phyloP scores from a whole-genome alignment of 257 asterid genomes.

The Lycium ferocissimum region DNA sequence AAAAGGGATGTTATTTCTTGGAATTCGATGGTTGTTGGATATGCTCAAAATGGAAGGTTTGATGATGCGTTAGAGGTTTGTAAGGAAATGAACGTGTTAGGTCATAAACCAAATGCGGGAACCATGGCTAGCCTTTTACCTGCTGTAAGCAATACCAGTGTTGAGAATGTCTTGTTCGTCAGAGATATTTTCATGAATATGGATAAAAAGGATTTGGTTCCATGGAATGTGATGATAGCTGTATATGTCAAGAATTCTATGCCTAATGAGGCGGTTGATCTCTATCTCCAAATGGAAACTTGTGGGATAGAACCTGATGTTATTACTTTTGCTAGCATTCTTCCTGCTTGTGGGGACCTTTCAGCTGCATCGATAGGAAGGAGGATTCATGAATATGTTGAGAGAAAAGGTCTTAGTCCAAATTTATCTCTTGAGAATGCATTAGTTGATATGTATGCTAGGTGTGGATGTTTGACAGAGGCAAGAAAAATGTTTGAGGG shows the following conservation, averaged over 20 bases:
- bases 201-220: conserved; percentile 56
- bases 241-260: conserved; percentile 67
- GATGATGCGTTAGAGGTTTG: conserved; percentile 77
- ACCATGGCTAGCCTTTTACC: conserved; percentile 95
- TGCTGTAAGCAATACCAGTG: conserved; percentile 67
- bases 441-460: conserved; percentile 89
- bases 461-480: conserved; percentile 80
- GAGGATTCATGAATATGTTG: conserved; percentile 58
- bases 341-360: conserved; percentile 94
- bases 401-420: conserved; percentile 55
- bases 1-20: conserved; percentile 75
- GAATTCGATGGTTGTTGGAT: conserved; percentile 85
- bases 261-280: conserved; percentile 71
- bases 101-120: conserved; percentile 68
- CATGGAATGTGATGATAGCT: conserved; percentile 94
- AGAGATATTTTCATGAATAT: conserved; percentile 65
- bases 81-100: conserved; percentile 65
- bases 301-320: conserved; percentile 60
- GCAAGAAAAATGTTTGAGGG: conserved; percentile 81
- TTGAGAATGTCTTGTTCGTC: conserved; percentile 66
- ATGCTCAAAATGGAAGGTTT: conserved; percentile 69
- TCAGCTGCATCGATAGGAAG: conserved; percentile 72
- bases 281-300: conserved; percentile 68
- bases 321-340: conserved; percentile 75
- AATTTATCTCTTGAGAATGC: conserved; percentile 84